phyloP scores from a whole-genome alignment of 306 rosid genomes.

The Vicia villosa region DNA sequence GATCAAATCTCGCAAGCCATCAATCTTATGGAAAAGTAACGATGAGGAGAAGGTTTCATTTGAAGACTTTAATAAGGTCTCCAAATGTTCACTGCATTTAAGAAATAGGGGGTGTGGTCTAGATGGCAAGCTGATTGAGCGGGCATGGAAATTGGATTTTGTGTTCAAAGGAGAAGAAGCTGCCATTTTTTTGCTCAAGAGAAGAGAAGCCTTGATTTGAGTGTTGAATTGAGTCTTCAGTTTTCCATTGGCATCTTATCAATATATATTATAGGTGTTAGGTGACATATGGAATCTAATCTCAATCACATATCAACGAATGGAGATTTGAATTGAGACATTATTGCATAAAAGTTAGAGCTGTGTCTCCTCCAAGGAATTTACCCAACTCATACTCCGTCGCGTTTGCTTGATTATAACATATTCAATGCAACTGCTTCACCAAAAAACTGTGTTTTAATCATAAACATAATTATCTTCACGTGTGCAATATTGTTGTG shows the following conservation, averaged over 20 bases:
- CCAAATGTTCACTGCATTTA: not conserved
- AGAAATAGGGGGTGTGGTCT: conserved; percentile 36
- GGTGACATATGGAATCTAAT: not conserved
- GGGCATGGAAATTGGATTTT: conserved; percentile 19
- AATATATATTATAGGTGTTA: not conserved
- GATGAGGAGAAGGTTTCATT: not conserved
- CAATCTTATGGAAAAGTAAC: conserved; percentile 19
- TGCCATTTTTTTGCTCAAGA: conserved; percentile 4
- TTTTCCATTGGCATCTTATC: not conserved
- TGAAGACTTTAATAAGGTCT: not conserved
- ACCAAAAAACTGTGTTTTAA: not conserved
- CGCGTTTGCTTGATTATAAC: not conserved
- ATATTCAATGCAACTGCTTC: not conserved
- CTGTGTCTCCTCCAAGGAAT: conserved; percentile 26
- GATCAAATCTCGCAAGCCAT: conserved; percentile 27
- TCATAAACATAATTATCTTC: not conserved
- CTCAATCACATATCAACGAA: conserved; percentile 12
- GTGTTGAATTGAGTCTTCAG: not conserved
- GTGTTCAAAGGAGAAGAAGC: not conserved
- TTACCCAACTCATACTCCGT: conserved; percentile 33
- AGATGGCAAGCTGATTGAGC: conserved; percentile 38
- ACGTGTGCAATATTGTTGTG: not conserved
- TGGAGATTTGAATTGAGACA: conserved; percentile 39
- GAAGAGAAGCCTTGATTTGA: not conserved
- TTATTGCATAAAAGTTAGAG: not conserved